Conservation (phyloP, 495 filamentous ascomycete genomes). For the Xylaria sp. region DNA sequence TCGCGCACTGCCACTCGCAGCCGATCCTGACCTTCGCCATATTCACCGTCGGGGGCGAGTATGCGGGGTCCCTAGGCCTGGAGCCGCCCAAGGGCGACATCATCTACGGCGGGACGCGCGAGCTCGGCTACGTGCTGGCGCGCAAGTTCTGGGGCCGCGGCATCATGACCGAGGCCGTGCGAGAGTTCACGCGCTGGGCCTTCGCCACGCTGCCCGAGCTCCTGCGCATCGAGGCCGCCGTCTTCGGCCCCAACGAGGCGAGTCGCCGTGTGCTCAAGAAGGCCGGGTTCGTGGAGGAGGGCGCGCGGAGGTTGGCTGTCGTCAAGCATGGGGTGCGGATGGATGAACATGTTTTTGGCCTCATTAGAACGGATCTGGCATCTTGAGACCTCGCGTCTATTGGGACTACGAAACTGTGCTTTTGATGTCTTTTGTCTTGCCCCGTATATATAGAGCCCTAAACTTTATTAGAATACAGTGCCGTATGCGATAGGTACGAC, state of each 20-base stretch:
- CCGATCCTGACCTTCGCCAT: slow-evolving; percentile 37
- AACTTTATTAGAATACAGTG: neutral
- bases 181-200: slow-evolving; percentile 41
- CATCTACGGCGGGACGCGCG: slow-evolving; percentile 41
- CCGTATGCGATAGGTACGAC: neutral
- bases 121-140: slow-evolving; percentile 51
- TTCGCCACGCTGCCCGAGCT: slow-evolving; percentile 42
- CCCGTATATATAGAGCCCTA: neutral
- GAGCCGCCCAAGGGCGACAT: slow-evolving; percentile 33
- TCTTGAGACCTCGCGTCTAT: slow-evolving; percentile 7
- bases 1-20: slow-evolving; percentile 27
- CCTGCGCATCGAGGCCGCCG: slow-evolving; percentile 43
- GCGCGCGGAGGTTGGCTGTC: slow-evolving; percentile 43
- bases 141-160: slow-evolving; percentile 48
- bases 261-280: slow-evolving; percentile 46
- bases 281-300: slow-evolving; percentile 49
- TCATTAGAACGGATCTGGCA: slow-evolving; percentile 46
- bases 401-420: neutral
- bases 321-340: slow-evolving; percentile 44
- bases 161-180: slow-evolving; percentile 30
- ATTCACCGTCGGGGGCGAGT: slow-evolving; percentile 35
- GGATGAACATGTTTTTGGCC: slow-evolving; percentile 39
- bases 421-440: neutral
- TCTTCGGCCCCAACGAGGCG: slow-evolving; percentile 42
- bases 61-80: slow-evolving; percentile 45